A percentile compares a stretch with the other conserved stretches of the same genome.
These are phyloP conservation scores for Elsinoe fawcettii DNA, from an alignment of 2,329 filamentous ascomycete species.

Conservation along the genomic window DNA sequence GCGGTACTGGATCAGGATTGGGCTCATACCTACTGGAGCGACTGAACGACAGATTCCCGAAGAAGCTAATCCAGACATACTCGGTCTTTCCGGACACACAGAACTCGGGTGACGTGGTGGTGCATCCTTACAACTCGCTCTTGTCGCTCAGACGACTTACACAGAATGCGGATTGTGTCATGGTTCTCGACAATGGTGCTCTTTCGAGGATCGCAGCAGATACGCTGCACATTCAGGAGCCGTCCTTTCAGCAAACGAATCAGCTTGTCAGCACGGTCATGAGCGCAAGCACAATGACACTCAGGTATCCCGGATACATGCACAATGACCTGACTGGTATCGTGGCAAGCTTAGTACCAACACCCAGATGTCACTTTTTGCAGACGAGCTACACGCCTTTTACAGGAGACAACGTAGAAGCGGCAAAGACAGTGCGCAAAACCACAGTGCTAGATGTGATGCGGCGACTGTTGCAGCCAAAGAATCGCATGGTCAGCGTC, in stretches of 20 bases:
- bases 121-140: slow-evolving; percentile 96
- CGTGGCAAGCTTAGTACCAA: slow-evolving; percentile 89
- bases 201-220: slow-evolving; percentile 90
- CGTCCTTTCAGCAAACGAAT: slow-evolving; percentile 95
- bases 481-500: slow-evolving; percentile 98
- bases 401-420: slow-evolving; percentile 89
- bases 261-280: slow-evolving; percentile 95
- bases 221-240: slow-evolving; percentile 86
- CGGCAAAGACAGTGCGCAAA: slow-evolving; percentile 95
- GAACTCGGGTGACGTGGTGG: slow-evolving; percentile 80
- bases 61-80: slow-evolving; percentile 98
- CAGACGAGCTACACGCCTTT: slow-evolving; percentile 99
- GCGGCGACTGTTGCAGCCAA: slow-evolving; percentile 88
- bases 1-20: slow-evolving; percentile 90
- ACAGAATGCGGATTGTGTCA: slow-evolving; percentile 94
- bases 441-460: slow-evolving; percentile 98
- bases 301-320: slow-evolving; percentile 98
- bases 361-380: slow-evolving; percentile 92
- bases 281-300: slow-evolving; percentile 93
- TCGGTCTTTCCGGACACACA: slow-evolving; percentile 95
- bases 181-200: slow-evolving; percentile 93
- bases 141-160: slow-evolving; percentile 84
- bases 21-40: slow-evolving; percentile 91
- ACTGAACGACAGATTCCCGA: slow-evolving; percentile 94
- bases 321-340: slow-evolving; percentile 98